Conservation (phyloP, 2,329 filamentous ascomycete species). For the Xylariaceae sp. region DNA sequence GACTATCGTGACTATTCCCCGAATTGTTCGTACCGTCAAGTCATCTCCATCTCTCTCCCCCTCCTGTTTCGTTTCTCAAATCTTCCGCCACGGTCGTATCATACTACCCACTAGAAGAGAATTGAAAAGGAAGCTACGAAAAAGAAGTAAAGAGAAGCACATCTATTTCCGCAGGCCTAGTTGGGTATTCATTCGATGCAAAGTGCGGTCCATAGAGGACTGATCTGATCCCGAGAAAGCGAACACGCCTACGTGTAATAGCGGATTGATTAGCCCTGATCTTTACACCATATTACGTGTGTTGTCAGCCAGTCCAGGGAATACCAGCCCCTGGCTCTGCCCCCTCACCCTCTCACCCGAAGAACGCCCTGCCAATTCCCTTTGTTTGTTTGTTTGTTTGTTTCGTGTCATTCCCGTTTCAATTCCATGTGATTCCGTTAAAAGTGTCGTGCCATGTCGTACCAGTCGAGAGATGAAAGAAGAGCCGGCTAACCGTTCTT, state of each 20-base stretch:
- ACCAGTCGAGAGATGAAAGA: background rate
- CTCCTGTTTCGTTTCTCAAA: no score
- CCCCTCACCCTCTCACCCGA: background rate
- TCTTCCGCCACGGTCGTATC: no score
- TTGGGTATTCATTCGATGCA: background rate
- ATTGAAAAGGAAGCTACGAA: no score
- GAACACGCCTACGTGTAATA: slow-evolving; percentile 1
- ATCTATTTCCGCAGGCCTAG: no score
- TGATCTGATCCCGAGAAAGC: background rate
- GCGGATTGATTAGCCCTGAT: slow-evolving; percentile 2
- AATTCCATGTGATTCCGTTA: slow-evolving; percentile 1
- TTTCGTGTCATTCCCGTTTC: background rate
- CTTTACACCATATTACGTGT: slow-evolving; percentile 6
- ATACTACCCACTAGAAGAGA: no score
- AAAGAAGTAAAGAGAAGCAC: no score
- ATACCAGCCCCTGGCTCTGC: background rate
- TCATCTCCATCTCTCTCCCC: no score
- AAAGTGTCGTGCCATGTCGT: background rate
- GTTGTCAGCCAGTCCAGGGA: slow-evolving; percentile 1
- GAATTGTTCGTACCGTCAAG: no score
- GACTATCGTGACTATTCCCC: no score
- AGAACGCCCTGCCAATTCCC: slow-evolving; percentile 13
- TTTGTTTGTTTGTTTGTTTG: no score
- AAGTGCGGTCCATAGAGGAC: background rate
- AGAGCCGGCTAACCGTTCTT: background rate